Evolutionary conservation across 495 filamentous ascomycete species (phyloP).

Genomic region (Daldinia decipiens): DNA sequence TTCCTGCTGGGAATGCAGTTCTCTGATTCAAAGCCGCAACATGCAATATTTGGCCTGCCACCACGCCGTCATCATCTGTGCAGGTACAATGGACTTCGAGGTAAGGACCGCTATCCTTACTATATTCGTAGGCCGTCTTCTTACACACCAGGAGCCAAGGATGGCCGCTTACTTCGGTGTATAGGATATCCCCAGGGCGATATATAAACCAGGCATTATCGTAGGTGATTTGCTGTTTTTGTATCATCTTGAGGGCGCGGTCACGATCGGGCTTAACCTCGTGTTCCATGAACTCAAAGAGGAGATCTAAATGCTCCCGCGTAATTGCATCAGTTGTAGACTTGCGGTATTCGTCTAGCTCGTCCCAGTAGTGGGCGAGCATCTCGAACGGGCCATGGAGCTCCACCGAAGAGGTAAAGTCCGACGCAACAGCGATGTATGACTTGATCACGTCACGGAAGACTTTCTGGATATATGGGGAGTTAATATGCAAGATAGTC

Average conservation of each 20-base stretch:
- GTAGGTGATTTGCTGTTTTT: constrained; percentile 46
- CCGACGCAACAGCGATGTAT: constrained; percentile 51
- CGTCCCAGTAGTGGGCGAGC: constrained; percentile 49
- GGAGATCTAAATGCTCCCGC: constrained; percentile 48
- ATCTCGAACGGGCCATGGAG: constrained; percentile 45
- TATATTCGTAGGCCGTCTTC: constrained; percentile 45
- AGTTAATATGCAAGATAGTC: constrained; percentile 56
- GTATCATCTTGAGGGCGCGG: constrained; percentile 41
- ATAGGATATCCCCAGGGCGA: constrained; percentile 50
- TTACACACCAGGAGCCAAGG: constrained; percentile 46
- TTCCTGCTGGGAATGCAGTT: constrained; percentile 34
- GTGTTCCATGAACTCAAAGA: constrained; percentile 50
- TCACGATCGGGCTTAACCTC: constrained; percentile 47
- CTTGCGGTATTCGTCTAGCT: constrained; percentile 45
- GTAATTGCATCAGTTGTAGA: constrained; percentile 41
- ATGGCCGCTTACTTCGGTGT: constrained; percentile 45
- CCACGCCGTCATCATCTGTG: constrained; percentile 39
- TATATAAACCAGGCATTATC: constrained; percentile 52
- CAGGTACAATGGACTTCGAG: constrained; percentile 44
- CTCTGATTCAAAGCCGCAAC: constrained; percentile 33
- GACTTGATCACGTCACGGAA: constrained; percentile 51
- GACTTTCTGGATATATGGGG: constrained; percentile 52
- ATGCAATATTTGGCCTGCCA: constrained; percentile 27
- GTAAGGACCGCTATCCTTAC: constrained; percentile 30
- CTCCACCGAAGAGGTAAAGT: constrained; percentile 48